Evolutionary conservation across 1,139 yeast species (phyloP), one percentile per base, ranked within the genome.

Genomic region (Pichia sp.): DNA sequence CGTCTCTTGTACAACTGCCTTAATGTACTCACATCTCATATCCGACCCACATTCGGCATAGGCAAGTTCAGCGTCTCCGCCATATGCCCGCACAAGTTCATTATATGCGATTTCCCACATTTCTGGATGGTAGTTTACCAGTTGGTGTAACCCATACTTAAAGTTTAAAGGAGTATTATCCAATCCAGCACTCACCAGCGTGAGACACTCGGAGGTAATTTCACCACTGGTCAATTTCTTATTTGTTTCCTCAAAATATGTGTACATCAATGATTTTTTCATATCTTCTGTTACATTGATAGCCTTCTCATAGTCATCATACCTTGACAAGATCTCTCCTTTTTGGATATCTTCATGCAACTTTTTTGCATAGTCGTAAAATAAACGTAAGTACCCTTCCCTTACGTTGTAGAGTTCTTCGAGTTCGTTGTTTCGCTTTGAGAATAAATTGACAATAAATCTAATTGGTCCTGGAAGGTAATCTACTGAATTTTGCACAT

Each of bases 121-220:
- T 0, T 52, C 56, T 3, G 68, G 66, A 2, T 79, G 74, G 41
- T 51, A 54, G 34, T 75, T 79, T 1, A 85, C 75, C 49, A 86
- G 68, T 47, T 82, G 85, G 0, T 88, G 88, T 56, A 85, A 62
- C 13, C 84, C 73, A 58, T 82, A 81, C 57, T 79, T 77, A 52
- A 85, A 69, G 50, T 80, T 84, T 30, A 85, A 71, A 0, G 91
- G 85, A 0, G 85, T 80, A 55, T 87, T 86, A 62, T 86, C 93
- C 34, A 86, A 68, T 0, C 95, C 95, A 4, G 93, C 93, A 59
- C 90, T 83, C 0, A 86, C 83, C 84, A 85, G 80, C 0, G 93
- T 83, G 45, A 86, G 69, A 62, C 91, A 85, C 7, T 84, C 74
- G 46, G 88, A 80, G 50, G 75, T 74, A 46, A 84, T 66, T 61